These are phyloP conservation scores for Halophytophthora batemanensis DNA, from an alignment of 352 stramenopile species.

Conservation along the genomic window DNA sequence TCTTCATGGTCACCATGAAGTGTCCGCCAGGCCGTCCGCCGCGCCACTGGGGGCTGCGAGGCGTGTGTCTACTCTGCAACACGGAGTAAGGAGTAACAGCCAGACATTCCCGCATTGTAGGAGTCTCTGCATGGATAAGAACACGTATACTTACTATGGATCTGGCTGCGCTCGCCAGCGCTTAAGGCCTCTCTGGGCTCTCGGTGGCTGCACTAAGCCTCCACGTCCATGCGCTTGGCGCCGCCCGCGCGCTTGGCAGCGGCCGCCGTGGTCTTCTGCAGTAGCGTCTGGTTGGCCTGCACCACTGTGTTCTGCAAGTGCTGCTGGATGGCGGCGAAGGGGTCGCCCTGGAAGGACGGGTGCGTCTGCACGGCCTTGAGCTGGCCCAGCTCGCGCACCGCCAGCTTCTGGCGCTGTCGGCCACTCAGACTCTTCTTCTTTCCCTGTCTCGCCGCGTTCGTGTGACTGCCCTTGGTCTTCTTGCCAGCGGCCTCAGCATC, in stretches of 20 bases:
- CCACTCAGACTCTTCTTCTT: constrained; percentile 69
- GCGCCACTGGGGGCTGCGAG: constrained; percentile 93
- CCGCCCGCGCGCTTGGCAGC: constrained; percentile 20
- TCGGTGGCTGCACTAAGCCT: constrained; percentile 14
- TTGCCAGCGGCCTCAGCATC: constrained; percentile 36
- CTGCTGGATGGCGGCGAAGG: constrained; percentile 84
- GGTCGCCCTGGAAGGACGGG: constrained; percentile 73
- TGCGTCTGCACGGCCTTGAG: constrained; percentile 85
- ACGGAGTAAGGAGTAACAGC: constrained; percentile 61
- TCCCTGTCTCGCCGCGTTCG: not conserved
- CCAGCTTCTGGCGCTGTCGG: constrained; percentile 81
- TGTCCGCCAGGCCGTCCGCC: constrained; percentile 86
- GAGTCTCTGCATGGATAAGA: not conserved
- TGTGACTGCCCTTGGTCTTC: constrained; percentile 21
- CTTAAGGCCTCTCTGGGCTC: not conserved
- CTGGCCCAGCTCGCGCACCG: constrained; percentile 77
- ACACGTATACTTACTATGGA: constrained; percentile 20
- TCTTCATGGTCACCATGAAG: constrained; percentile 95
- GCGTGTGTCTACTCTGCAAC: constrained; percentile 94
- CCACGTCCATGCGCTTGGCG: constrained; percentile 39
- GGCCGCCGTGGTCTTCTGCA: constrained; percentile 38
- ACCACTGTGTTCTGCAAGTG: constrained; percentile 87
- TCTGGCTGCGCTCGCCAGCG: not conserved
- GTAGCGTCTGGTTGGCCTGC: constrained; percentile 60
- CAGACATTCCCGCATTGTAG: too few species aligned